Evolutionary conservation across 768 basidiomycete species (phyloP), one percentile per base, ranked within the genome.

Genomic region (Fomitopsis pulvina): DNA sequence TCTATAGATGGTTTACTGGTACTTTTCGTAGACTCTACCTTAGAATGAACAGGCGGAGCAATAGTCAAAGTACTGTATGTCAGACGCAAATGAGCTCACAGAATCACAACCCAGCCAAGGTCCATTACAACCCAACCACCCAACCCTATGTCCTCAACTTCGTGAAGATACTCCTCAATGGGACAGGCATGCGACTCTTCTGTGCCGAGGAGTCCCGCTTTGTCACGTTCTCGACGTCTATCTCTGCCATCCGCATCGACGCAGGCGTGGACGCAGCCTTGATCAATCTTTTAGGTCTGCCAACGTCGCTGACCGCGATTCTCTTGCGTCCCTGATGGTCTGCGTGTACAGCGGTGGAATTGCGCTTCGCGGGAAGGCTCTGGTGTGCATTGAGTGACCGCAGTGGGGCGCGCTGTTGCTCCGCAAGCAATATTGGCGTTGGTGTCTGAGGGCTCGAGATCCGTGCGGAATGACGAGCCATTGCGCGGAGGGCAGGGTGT

Each of bases 401-500:
- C 40, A 57, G 45, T 20, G 54, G 50, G 34, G 49, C 45, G n/a
- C 56, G 52, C 21, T 50, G 47, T 24, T 57, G 51, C 4, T 52
- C 56, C 40, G 45, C 28, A 20, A 51, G 49, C 2, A 50, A 27
- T 10, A 43, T 20, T 16, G 56, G 53, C 3, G 45, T 41, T 16
- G 57, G 48, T 11, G 52, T 53, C 20, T 52, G 53, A 34, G 52
- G 40, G 40, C 32, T 21, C 5, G 53, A 43, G 25, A 50, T 37
- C 21, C 42, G 48, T 12, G 52, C 38, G 22, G 50, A 43, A 24
- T 28, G 20, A 7, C 57, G 54, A 11, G 51, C 37, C 7, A 56
- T 38, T 30, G 56, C 51, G 20, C 57, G 61, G 11, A 60, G 48
- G 16, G 57, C 60, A 24, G 63, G 60, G 39, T 62, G 63, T 47